These are phyloP conservation scores for Elsinoe arachidis DNA, from an alignment of 2,329 filamentous ascomycete species.

Conservation along the genomic window DNA sequence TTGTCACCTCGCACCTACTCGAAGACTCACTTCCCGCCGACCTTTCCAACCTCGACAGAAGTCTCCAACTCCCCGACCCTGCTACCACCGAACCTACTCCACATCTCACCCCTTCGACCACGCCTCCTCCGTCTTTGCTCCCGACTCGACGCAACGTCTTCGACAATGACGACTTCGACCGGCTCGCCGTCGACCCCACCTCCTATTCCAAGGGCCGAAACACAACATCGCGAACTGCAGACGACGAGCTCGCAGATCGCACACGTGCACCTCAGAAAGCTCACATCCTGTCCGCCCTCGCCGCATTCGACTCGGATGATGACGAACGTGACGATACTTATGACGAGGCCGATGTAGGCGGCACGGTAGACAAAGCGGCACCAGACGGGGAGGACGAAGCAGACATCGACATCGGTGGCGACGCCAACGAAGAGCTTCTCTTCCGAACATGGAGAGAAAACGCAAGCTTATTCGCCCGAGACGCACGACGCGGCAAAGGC, in stretches of 20 bases:
- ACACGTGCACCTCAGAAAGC: conserved; percentile 64
- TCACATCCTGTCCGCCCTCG: conserved; percentile 78
- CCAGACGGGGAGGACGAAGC: conserved; percentile 47
- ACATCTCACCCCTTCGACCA: conserved; percentile 49
- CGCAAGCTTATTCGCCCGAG: conserved; percentile 58
- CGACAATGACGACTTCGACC: conserved; percentile 72
- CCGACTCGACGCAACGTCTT: conserved; percentile 58
- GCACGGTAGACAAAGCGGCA: conserved; percentile 62
- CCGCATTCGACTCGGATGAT: conserved; percentile 84
- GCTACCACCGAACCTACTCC: conserved; percentile 8
- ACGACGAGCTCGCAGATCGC: conserved; percentile 59
- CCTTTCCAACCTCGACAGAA: conserved; percentile 55
- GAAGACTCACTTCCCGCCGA: conserved; percentile 66
- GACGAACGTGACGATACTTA: conserved; percentile 97
- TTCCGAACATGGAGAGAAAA: conserved; percentile 63
- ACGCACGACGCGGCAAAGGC: conserved; percentile 55
- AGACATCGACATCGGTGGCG: conserved; percentile 34
- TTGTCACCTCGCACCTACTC: conserved; percentile 71
- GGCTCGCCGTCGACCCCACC: conserved; percentile 55
- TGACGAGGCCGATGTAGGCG: conserved; percentile 83
- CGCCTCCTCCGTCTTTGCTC: conserved; percentile 42
- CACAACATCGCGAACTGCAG: conserved; percentile 55
- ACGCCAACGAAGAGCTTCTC: conserved; percentile 59
- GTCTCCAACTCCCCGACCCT: conserved; percentile 49
- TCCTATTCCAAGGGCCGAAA: conserved; percentile 73